Evolutionary conservation across 495 filamentous ascomycete genomes (phyloP), one percentile per base, ranked within the genome.

Genomic region (Patellaria atrata): DNA sequence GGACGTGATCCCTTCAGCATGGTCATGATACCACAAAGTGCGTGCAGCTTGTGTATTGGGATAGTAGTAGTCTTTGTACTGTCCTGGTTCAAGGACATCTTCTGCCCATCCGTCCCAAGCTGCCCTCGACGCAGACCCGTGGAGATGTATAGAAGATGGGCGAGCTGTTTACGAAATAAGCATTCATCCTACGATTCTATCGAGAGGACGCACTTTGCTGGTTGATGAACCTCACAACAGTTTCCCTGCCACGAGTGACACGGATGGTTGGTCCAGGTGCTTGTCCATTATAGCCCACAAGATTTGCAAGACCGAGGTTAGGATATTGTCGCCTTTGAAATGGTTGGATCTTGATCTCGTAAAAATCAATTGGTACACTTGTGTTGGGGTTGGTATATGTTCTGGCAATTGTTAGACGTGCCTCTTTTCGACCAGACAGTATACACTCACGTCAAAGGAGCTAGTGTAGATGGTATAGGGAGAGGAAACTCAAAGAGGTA

Each of bases 41-140:
- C 69, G 57, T 3, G 54, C 63, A 25, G 45, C 35, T 35, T 71
- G 62, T 22, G 46, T 42, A 53, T 71, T 73, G 18, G 69, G 68
- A 47, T 67, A 73, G 45, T 70, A 73, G 50, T 73, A 74, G 43
- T 73, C 70, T 48, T 72, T 67, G 55, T 64, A 72, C 45, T 71
- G 48, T 20, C 63, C 65, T 0, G 55, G 46, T 1, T 44, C 28
- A 3, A 61, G 68, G 6, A 54, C 46, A 47, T 71, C 70, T 38
- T 68, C 62, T 8, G 69, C 69, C 69, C 68, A 73, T 0, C 69
- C 69, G 44, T 72, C 69, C 36, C 60, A 55, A 6, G 43, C 42
- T 1, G 54, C 45, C 23, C 51, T n/a, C 6, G 27, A 13, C n/a
- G 12, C 12, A n/a, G 27, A 30, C 5, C 27, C 27, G 27, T 30